Evolutionary conservation across 75 land plant species (phyloP).

Genomic region (Larix kaempferi): DNA sequence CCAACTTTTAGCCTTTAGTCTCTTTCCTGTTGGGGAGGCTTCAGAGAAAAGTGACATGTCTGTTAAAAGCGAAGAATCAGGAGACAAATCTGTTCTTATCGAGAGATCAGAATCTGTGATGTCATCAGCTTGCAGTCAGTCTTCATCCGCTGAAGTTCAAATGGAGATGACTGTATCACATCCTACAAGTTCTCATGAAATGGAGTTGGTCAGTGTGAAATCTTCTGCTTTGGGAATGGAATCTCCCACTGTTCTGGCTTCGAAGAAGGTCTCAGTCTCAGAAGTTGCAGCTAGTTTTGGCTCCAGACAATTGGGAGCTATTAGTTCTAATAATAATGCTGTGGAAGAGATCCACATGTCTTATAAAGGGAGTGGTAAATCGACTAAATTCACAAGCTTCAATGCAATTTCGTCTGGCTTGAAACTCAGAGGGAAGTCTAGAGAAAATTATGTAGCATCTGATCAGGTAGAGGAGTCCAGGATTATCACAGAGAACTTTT

Average conservation of each 20-base stretch:
- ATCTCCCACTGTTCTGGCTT: not conserved
- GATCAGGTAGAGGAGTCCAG: not conserved
- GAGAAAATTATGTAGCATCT: not conserved
- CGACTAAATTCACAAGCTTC: not conserved
- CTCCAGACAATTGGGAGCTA: not conserved
- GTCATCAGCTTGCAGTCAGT: not conserved
- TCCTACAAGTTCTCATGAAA: not conserved
- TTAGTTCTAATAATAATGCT: not conserved
- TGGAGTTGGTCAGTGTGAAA: not conserved
- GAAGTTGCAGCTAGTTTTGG: not conserved
- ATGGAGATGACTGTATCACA: not conserved
- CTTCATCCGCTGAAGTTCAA: slow-evolving; percentile 1
- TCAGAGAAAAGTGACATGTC: slow-evolving; percentile 3
- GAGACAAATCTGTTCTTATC: not conserved
- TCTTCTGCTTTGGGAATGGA: not conserved
- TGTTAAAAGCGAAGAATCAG: not conserved
- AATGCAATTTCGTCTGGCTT: not conserved
- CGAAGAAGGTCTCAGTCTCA: not conserved
- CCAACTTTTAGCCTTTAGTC: not conserved
- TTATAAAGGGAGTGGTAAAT: not conserved
- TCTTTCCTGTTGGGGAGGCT: not conserved
- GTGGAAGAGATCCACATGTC: not conserved
- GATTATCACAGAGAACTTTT: not conserved
- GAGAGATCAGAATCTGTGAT: not conserved
- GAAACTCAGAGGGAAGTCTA: slow-evolving; percentile 2